Evolutionary conservation across 768 basidiomycete genomes (phyloP), one percentile per base, ranked within the genome.

Genomic region (Lenzites betulinus): DNA sequence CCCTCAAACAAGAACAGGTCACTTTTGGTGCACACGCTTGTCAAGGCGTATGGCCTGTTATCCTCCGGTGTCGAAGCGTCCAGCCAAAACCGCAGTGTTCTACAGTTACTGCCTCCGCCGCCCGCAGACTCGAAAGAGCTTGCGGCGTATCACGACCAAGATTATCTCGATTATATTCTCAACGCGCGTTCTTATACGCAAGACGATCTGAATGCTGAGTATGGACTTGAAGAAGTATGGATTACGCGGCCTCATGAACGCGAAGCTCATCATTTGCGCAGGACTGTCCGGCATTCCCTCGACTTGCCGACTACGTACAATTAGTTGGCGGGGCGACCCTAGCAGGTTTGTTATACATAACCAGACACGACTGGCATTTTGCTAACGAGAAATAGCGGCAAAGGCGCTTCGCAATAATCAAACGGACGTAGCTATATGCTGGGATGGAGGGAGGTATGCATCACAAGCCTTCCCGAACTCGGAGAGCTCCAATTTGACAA

Each of bases 401-500:
- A 78, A 80, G 9, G 79, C 82, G 6, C 76, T 98, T 3, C 76
- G 78, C 25, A 74, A 81, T 12, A 73, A 76, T 15, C 44, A 76
- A 1, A 80, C 81, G 5, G 81, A 90, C 28, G 73, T 91, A 28
- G 84, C 89, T 0, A 84, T 98, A 43, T 87, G 83, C 69, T 97
- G 95, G 95, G 95, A 95, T 66, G 95, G 95, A 16, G 95, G 95
- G 51, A 81, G 91, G 86, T 86, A 58, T 51, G 70, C n/a, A 11
- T 33, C 30, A 33, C 11, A n/a, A n/a, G n/a, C 30, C 30, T 33
- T 33, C 6, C 11, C 4, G 30, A 33, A 33, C 30, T 33, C 30
- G 30, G 30, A 33, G n/a, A n/a, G n/a, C 11, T 33, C 30, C 6
- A 33, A 39, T 59, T 15, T 38, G 13, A 33, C 3, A 12, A 25